Percentiles rank a stretch among this genome's conserved stretches.
Conservation (phyloP, 495 filamentous ascomycete species). For the Penicillium soppii region DNA sequence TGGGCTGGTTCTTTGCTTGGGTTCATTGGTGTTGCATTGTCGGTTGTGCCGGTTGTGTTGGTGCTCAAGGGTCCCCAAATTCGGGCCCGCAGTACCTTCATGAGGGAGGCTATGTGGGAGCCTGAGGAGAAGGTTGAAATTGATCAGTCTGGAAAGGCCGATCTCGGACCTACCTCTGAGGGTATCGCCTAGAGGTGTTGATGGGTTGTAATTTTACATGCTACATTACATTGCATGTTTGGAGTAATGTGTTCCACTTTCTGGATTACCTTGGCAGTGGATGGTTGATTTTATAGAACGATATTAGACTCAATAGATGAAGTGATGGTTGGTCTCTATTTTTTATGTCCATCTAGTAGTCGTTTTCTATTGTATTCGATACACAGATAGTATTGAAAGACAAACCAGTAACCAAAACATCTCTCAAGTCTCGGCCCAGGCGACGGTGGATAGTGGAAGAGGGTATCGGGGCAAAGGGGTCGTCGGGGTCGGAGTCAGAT, state of each 20-base stretch:
- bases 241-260: background rate
- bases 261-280: background rate
- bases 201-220: background rate
- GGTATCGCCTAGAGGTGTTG: background rate
- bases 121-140: slow-evolving; percentile 15
- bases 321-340: background rate
- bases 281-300: background rate
- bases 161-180: background rate
- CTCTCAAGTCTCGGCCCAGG: background rate
- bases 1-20: slow-evolving; percentile 46
- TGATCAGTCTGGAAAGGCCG: slow-evolving; percentile 13
- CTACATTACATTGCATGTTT: background rate
- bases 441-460: background rate
- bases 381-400: slow-evolving; percentile 2
- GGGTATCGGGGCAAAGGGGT: slow-evolving; percentile 6
- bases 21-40: slow-evolving; percentile 39
- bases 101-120: slow-evolving; percentile 33
- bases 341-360: slow-evolving; percentile 5
- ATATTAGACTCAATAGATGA: background rate
- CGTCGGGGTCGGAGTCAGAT: background rate
- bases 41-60: slow-evolving; percentile 36
- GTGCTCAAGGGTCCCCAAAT: slow-evolving; percentile 37
- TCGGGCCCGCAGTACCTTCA: slow-evolving; percentile 35
- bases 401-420: slow-evolving; percentile 5
- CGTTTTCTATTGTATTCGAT: background rate